A percentile compares a stretch with the other conserved stretches of the same genome.
Evolutionary conservation across 306 rosid species (phyloP).

Genomic region (Leucaena leucocephala): DNA sequence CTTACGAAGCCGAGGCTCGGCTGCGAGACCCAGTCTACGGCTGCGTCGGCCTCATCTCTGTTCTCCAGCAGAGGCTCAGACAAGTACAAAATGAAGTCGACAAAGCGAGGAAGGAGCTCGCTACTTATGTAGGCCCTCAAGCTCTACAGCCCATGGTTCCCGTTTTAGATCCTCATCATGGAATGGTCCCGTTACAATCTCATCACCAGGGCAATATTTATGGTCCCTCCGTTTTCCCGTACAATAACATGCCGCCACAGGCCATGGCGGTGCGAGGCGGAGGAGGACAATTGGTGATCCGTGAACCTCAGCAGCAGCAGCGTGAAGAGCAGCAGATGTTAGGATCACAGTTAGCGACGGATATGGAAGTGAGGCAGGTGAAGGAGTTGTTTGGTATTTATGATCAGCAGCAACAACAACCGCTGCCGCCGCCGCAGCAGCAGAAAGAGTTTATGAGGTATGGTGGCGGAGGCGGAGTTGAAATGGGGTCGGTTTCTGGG

Average conservation of each 20-base stretch:
- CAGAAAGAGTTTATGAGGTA: constrained; percentile 46
- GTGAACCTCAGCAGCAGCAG: constrained; percentile 35
- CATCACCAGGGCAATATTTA: constrained; percentile 31
- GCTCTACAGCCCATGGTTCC: constrained; percentile 43
- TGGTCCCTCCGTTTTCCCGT: constrained; percentile 32
- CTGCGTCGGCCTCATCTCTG: constrained; percentile 65
- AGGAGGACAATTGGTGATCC: constrained; percentile 36
- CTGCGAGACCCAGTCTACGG: constrained; percentile 75
- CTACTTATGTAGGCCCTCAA: constrained; percentile 51
- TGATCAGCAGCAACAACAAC: constrained; percentile 42
- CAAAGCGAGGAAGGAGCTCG: constrained; percentile 57
- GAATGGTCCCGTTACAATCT: constrained; percentile 14
- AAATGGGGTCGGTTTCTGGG: constrained; percentile 25
- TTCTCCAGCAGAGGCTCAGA: constrained; percentile 57
- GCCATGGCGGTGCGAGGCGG: neutral
- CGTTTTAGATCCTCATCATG: constrained; percentile 25
- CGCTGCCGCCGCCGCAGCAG: neutral
- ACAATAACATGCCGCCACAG: constrained; percentile 36
- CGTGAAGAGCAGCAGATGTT: constrained; percentile 24
- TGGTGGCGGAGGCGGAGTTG: constrained; percentile 44
- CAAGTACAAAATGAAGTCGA: constrained; percentile 48
- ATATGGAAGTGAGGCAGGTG: constrained; percentile 43
- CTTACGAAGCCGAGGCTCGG: constrained; percentile 79
- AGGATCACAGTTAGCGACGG: constrained; percentile 58
- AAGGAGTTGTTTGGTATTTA: constrained; percentile 42